Conservation (phyloP, 495 filamentous ascomycete species). For the Immersiella caudata region DNA sequence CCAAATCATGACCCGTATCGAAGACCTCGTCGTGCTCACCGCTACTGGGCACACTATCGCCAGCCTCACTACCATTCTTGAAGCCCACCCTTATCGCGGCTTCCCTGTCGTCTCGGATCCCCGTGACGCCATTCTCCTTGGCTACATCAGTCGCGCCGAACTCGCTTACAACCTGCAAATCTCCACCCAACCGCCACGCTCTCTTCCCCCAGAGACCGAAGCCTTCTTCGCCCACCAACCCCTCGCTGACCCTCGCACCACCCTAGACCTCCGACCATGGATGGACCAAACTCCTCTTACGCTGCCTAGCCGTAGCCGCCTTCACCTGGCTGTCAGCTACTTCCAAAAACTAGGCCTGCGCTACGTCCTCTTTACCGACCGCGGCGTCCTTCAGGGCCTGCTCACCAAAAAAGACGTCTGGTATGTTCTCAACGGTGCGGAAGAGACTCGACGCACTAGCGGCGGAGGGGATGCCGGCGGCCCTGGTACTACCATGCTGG, state of each 20-base stretch:
- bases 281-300: slow-evolving; percentile 99
- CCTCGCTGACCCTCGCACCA: slow-evolving; percentile 74
- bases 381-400: slow-evolving; percentile 79
- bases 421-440: slow-evolving; percentile 82
- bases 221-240: slow-evolving; percentile 83
- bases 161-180: slow-evolving; percentile 76
- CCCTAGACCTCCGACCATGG: slow-evolving; percentile 88
- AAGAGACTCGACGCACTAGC: slow-evolving; percentile 55
- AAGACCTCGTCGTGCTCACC: slow-evolving; percentile 86
- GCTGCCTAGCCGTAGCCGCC: slow-evolving; percentile 69
- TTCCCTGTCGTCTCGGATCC: slow-evolving; percentile 87
- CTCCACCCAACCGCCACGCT: slow-evolving; percentile 55
- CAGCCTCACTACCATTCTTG: slow-evolving; percentile 68
- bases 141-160: slow-evolving; percentile 93
- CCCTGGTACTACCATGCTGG: background rate
- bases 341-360: slow-evolving; percentile 91
- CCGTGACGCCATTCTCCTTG: slow-evolving; percentile 73
- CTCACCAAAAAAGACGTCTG: slow-evolving; percentile 99
- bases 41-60: slow-evolving; percentile 86
- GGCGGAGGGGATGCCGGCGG: slow-evolving; percentile 17
- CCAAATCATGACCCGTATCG: slow-evolving; percentile 88
- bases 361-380: slow-evolving; percentile 85
- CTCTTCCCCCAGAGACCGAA: slow-evolving; percentile 70
- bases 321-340: slow-evolving; percentile 82
- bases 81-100: slow-evolving; percentile 77